These are phyloP conservation scores for Tetrapisispora pingtungensis DNA, from an alignment of 805 yeast species.

Conservation along the genomic window DNA sequence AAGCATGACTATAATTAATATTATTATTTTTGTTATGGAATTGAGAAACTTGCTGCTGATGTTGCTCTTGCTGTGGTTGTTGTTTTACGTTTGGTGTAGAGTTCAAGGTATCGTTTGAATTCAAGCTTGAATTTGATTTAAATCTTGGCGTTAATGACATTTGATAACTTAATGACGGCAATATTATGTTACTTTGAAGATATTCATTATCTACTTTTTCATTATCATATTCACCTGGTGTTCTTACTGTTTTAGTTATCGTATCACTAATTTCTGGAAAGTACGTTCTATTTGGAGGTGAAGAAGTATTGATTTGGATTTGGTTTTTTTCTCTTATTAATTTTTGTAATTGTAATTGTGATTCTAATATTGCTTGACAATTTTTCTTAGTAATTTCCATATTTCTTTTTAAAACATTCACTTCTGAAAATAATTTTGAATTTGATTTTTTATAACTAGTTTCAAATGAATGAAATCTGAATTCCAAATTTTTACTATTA, in stretches of 20 bases:
- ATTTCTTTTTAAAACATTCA: not conserved
- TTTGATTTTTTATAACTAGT: not conserved
- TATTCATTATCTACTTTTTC: not conserved
- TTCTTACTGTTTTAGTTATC: not conserved
- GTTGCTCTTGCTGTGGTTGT: not conserved
- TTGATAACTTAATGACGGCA: conserved; percentile 3
- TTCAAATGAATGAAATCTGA: not conserved
- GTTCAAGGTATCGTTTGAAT: not conserved
- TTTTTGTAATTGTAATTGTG: not conserved
- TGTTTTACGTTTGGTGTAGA: not conserved
- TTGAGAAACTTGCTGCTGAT: too few relatives aligned
- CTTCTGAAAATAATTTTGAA: not conserved
- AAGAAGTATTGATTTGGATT: not conserved
- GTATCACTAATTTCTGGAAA: not conserved
- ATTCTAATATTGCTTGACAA: not conserved
- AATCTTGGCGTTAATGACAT: not conserved
- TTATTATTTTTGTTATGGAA: too few relatives aligned
- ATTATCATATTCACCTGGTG: not conserved
- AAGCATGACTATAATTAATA: not conserved
- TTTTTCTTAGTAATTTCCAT: not conserved
- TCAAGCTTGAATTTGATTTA: not conserved
- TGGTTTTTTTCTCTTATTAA: not conserved
- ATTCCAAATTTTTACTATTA: not conserved
- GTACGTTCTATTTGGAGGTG: too few relatives aligned
- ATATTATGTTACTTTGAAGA: not conserved